These are phyloP conservation scores for Mikania micrantha DNA, from an alignment of 129 eudicot genomes.

Conservation along the genomic window DNA sequence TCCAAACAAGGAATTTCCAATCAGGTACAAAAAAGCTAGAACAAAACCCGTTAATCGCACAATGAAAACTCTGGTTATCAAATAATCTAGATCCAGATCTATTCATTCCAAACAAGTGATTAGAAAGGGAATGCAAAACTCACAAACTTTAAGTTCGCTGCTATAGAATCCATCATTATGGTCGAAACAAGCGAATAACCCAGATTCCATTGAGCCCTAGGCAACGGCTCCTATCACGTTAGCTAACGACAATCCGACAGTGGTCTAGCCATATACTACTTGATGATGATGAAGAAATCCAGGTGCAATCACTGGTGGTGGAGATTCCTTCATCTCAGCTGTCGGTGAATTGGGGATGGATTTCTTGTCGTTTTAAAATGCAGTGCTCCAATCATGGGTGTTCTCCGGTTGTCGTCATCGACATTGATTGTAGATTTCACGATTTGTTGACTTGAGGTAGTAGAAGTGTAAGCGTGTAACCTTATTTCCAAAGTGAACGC, in stretches of 20 bases:
- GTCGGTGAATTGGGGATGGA: constrained; percentile 21
- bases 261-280: constrained; percentile 62
- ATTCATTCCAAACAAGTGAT: not conserved
- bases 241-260: constrained; percentile 63
- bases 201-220: constrained; percentile 67
- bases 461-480: too few species aligned
- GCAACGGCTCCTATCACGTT: constrained; percentile 47
- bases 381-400: too few species aligned
- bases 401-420: too few species aligned
- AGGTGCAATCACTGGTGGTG: constrained; percentile 2
- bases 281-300: not conserved
- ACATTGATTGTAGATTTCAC: too few species aligned
- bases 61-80: constrained; percentile 1
- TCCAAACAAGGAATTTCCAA: constrained; percentile 68
- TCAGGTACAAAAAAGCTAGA: constrained; percentile 36
- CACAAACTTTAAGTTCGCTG: constrained; percentile 99
- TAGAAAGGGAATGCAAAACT: constrained; percentile 25
- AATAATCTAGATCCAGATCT: not conserved
- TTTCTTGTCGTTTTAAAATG: constrained; percentile 14
- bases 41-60: not conserved
- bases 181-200: constrained; percentile 66
- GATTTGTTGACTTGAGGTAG: too few species aligned
- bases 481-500: too few species aligned
- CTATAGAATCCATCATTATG: constrained; percentile 74
- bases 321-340: constrained; percentile 20